Conservation (phyloP, 83 land plant species). For the Picea abies region DNA sequence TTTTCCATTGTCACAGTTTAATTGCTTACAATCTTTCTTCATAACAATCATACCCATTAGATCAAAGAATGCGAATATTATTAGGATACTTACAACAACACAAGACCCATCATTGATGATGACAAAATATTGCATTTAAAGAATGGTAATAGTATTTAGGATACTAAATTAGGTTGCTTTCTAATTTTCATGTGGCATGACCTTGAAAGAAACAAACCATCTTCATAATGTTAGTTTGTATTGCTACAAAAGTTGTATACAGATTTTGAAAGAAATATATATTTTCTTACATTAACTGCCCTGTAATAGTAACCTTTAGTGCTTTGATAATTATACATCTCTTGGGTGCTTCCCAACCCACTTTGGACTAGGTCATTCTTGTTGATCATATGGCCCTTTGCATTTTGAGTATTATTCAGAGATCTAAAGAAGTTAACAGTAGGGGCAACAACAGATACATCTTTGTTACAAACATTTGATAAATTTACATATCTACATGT, state of each 20-base stretch:
- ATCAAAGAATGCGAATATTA: no score
- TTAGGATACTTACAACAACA: no score
- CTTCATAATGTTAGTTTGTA: no score
- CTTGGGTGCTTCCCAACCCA: constrained; percentile 12
- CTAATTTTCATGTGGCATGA: no score
- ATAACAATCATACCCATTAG: no score
- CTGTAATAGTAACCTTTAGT: constrained; percentile 6
- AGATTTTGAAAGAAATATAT: constrained; percentile 10
- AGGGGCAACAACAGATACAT: not conserved
- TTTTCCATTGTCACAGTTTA: no score
- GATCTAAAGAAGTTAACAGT: not conserved
- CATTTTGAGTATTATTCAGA: constrained; percentile 8
- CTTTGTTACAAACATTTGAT: constrained; percentile 37
- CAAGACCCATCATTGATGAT: no score
- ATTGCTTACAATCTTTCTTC: no score
- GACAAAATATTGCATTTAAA: no score
- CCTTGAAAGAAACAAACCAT: no score
- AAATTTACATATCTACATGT: constrained; percentile 19
- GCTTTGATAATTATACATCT: not conserved
- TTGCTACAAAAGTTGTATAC: constrained; percentile 27
- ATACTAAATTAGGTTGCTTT: no score
- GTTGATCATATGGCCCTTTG: not conserved
- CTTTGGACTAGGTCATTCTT: not conserved
- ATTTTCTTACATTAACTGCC: constrained; percentile 4
- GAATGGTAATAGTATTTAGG: no score